Percentiles rank a stretch among this genome's conserved stretches.
phyloP scores from a whole-genome alignment of 768 basidiomycete species.

The Boletales sp. region DNA sequence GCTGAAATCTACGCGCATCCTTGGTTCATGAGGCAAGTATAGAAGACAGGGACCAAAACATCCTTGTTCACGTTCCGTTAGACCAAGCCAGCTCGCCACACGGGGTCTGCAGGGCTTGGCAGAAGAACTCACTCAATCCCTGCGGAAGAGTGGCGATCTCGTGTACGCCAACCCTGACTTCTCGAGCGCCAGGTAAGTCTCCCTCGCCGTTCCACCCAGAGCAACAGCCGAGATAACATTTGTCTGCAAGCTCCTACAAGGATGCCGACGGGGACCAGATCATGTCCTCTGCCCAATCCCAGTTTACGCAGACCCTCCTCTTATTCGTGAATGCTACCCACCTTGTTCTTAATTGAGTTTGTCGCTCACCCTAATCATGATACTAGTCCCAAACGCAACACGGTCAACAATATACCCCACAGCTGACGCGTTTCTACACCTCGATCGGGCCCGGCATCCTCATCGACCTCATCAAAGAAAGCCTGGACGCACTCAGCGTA shows the following conservation, averaged over 20 bases:
- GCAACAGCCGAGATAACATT: background rate
- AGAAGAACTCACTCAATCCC: slow-evolving; percentile 61
- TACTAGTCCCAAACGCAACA: slow-evolving; percentile 77
- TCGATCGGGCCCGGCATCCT: slow-evolving; percentile 51
- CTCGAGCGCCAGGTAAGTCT: slow-evolving; percentile 29
- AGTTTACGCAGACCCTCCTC: slow-evolving; percentile 78
- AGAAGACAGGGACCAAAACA: no score
- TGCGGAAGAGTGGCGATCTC: slow-evolving; percentile 73
- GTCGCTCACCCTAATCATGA: background rate
- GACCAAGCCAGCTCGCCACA: slow-evolving; percentile 67
- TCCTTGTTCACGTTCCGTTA: slow-evolving; percentile 20
- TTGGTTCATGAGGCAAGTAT: slow-evolving; percentile 68
- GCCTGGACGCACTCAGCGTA: slow-evolving; percentile 45
- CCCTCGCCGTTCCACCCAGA: background rate
- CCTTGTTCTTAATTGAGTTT: background rate
- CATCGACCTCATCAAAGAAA: slow-evolving; percentile 50
- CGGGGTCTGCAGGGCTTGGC: slow-evolving; percentile 55
- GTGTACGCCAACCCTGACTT: slow-evolving; percentile 61
- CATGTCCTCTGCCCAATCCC: slow-evolving; percentile 60
- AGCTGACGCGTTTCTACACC: slow-evolving; percentile 81
- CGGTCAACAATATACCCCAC: slow-evolving; percentile 67
- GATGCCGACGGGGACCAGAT: slow-evolving; percentile 58
- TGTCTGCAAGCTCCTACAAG: slow-evolving; percentile 16
- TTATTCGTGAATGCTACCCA: slow-evolving; percentile 59
- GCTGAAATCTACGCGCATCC: slow-evolving; percentile 54